Evolutionary conservation across 257 asterid species (phyloP).

Genomic region (Petunia secreta): DNA sequence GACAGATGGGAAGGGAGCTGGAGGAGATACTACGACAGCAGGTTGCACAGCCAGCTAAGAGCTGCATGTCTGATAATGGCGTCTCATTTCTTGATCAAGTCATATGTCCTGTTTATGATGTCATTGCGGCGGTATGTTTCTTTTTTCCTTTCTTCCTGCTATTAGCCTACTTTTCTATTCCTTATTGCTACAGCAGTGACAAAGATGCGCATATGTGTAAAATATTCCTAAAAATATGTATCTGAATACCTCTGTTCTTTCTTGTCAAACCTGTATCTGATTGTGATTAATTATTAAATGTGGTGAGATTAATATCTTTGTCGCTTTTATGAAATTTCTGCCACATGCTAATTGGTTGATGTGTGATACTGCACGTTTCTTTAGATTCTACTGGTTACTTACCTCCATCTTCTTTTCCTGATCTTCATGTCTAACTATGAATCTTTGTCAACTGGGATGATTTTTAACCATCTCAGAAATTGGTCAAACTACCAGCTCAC

Average conservation of each 20-base stretch:
- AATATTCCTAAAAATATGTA: constrained; percentile 9
- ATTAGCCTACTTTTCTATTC: neutral
- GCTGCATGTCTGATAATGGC: constrained; percentile 75
- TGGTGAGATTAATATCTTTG: neutral
- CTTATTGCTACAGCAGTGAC: neutral
- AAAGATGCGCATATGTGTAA: neutral
- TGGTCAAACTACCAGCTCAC: neutral
- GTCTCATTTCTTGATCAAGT: constrained; percentile 94
- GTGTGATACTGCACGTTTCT: neutral
- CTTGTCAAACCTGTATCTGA: neutral
- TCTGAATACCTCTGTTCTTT: neutral
- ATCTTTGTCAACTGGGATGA: neutral
- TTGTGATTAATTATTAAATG: constrained; percentile 4
- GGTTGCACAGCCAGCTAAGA: constrained; percentile 81
- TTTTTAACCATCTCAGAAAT: constrained; percentile 12
- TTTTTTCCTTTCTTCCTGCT: constrained; percentile 7
- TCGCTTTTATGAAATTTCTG: neutral
- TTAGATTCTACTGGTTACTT: neutral
- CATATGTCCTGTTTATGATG: constrained; percentile 80
- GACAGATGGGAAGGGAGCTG: constrained; percentile 95
- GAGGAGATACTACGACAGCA: constrained; percentile 69
- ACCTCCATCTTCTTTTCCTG: neutral
- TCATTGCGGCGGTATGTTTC: constrained; percentile 81
- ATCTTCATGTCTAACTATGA: constrained; percentile 1
- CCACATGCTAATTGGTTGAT: neutral